Base-by-base conservation (phyloP, 192 early-diverging fungal genomes). In the Fimicolochytrium jonesii region DNA sequence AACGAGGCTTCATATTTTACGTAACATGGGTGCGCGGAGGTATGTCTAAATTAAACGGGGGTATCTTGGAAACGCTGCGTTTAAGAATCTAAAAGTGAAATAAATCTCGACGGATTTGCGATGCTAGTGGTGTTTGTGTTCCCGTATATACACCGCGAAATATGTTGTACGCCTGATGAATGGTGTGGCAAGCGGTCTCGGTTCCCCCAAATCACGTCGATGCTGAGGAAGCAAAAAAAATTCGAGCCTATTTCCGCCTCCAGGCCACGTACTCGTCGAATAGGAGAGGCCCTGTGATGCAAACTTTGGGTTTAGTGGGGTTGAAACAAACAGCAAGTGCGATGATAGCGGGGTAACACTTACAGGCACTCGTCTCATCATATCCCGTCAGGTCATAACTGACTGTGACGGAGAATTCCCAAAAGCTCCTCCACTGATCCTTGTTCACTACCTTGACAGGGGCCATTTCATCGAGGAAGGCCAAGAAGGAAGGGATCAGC, bases 261-360 rank as follows among this genome's bases (percentile, higher is more conserved):
- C 85, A 87, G 42, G 76, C 74, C 10, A 81, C 85, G 73, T 75
- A 87, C n/a, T 87, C 82, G 59, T 87, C 85, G 55, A 87, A 64
- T 15, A 87, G 70, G 13, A 84, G 78, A 28, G 85, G 85, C 85
- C 85, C 85, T 86, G 64, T 18, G 36, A 17, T 39, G 36, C 36
- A 39, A 6, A 39, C 36, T 10, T 17, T 6, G 36, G 7, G 17
- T 17, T 6, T 17, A 39, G 17, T 17, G 17, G 39, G 37, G 22
- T 17, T 0, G 52, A 17, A 28, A 72, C 42, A 46, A 18, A 26
- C 29, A 7, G 2, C n/a, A n/a, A n/a, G n/a, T n/a, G n/a, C n/a
- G n/a, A n/a, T n/a, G n/a, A n/a, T n/a, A n/a, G n/a, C n/a, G n/a
- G n/a, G n/a, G n/a, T n/a, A n/a, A n/a, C 23, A 71, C 78, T 73